Evolutionary conservation across 768 basidiomycete species (phyloP).

Genomic region (Coprinellus micaceus): DNA sequence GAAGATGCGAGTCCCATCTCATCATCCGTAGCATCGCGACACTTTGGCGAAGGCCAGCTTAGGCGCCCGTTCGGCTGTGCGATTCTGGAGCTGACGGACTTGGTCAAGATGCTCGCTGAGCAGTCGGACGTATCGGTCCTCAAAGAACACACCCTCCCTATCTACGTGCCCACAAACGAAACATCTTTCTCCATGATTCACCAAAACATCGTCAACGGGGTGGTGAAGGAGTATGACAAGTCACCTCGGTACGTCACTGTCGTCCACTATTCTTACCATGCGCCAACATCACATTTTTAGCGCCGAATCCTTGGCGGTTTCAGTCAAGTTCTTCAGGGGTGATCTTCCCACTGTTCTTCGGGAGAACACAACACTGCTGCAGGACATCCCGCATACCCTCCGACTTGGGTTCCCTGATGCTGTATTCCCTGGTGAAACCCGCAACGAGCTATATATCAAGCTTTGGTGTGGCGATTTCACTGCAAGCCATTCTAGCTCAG

Average conservation of each 20-base stretch:
- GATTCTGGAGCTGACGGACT: slow-evolving; percentile 77
- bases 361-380: slow-evolving; percentile 81
- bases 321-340: slow-evolving; percentile 86
- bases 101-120: slow-evolving; percentile 65
- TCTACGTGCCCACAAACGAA: slow-evolving; percentile 81
- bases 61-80: slow-evolving; percentile 96
- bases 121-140: slow-evolving; percentile 58
- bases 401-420: slow-evolving; percentile 95
- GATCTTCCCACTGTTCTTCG: slow-evolving; percentile 66
- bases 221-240: slow-evolving; percentile 77
- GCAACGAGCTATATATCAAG: slow-evolving; percentile 95
- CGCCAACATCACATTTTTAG: slow-evolving; percentile 6
- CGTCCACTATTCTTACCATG: not conserved
- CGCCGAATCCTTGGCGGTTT: slow-evolving; percentile 83
- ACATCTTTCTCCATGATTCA: slow-evolving; percentile 88
- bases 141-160: slow-evolving; percentile 82
- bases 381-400: slow-evolving; percentile 75
- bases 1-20: slow-evolving; percentile 16
- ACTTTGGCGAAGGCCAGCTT: slow-evolving; percentile 35
- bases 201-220: slow-evolving; percentile 86
- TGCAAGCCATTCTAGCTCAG: slow-evolving; percentile 43
- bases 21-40: slow-evolving; percentile 12
- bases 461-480: slow-evolving; percentile 92
- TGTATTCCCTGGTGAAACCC: slow-evolving; percentile 86
- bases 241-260: slow-evolving; percentile 58